Evolutionary conservation across 1,284 basidiomycete genomes (phyloP).

Genomic region (Caloboletus inedulis): DNA sequence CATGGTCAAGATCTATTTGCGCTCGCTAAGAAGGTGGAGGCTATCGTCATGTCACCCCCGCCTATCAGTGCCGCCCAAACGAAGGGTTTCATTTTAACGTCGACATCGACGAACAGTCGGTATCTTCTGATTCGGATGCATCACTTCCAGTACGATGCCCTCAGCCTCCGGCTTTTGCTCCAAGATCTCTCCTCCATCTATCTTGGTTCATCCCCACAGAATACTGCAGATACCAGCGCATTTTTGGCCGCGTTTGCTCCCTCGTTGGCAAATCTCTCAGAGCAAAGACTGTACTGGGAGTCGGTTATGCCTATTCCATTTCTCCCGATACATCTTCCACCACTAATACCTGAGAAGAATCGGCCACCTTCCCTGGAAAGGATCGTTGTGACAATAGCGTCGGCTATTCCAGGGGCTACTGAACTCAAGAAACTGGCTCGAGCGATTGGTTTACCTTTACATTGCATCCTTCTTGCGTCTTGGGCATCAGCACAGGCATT

Average conservation of each 20-base stretch:
- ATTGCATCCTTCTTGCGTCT: conserved; percentile 43
- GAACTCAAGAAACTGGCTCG: conserved; percentile 33
- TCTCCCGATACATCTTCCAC: conserved; percentile 35
- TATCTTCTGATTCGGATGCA: conserved; percentile 46
- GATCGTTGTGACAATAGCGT: conserved; percentile 21
- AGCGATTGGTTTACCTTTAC: conserved; percentile 35
- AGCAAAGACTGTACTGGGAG: conserved; percentile 43
- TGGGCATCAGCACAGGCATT: conserved; percentile 44
- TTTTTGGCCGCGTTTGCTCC: conserved; percentile 35
- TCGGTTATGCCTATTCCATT: conserved; percentile 33
- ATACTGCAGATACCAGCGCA: conserved; percentile 31
- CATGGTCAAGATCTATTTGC: conserved; percentile 20
- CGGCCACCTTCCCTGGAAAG: conserved; percentile 5
- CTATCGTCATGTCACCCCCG: conserved; percentile 37
- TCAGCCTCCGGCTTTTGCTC: conserved; percentile 44
- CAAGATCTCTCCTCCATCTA: conserved; percentile 42
- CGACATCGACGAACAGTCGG: conserved; percentile 17
- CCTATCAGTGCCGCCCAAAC: conserved; percentile 34
- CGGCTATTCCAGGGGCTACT: conserved; percentile 22
- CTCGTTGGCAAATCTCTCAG: conserved; percentile 21
- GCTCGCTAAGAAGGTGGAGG: conserved; percentile 34
- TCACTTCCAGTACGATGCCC: conserved; percentile 53
- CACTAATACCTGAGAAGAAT: conserved; percentile 10
- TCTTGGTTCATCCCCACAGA: conserved; percentile 24
- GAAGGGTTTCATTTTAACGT: conserved; percentile 35